phyloP scores from a whole-genome alignment of 371 early-diverging fungal genomes.

The Capniomyces stellatus region DNA sequence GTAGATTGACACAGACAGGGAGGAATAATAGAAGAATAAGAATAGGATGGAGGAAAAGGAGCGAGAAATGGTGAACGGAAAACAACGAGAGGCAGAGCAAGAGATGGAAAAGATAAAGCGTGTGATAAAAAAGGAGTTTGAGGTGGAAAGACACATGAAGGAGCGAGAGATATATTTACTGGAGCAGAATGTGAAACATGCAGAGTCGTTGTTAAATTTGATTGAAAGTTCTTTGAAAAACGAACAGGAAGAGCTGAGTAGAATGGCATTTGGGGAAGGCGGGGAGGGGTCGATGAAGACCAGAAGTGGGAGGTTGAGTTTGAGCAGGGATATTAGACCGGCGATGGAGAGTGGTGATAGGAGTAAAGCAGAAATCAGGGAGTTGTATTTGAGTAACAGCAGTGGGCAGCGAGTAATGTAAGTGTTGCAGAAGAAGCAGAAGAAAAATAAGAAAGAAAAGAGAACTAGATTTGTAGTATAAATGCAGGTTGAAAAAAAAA shows the following conservation, averaged over 20 bases:
- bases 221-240: background rate
- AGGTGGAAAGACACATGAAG: background rate
- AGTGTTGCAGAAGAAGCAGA: background rate
- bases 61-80: too few relatives aligned
- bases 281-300: background rate
- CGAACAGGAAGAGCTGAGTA: background rate
- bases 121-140: background rate
- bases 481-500: too few relatives aligned
- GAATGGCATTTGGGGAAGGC: background rate
- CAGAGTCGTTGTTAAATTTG: background rate
- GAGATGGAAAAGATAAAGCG: background rate
- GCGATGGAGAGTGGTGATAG: background rate
- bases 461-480: too few relatives aligned
- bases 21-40: too few relatives aligned
- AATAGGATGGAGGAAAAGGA: too few relatives aligned
- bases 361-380: too few relatives aligned
- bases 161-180: background rate
- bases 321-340: background rate
- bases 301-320: background rate
- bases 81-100: too few relatives aligned
- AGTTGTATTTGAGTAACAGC: too few relatives aligned
- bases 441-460: background rate
- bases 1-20: too few relatives aligned
- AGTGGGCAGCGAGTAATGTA: too few relatives aligned
- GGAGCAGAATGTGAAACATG: background rate